Percentiles rank a stretch among this genome's conserved stretches.
Conservation (phyloP, 495 filamentous ascomycete species). For the Melanomma pulvis-pyrius region DNA sequence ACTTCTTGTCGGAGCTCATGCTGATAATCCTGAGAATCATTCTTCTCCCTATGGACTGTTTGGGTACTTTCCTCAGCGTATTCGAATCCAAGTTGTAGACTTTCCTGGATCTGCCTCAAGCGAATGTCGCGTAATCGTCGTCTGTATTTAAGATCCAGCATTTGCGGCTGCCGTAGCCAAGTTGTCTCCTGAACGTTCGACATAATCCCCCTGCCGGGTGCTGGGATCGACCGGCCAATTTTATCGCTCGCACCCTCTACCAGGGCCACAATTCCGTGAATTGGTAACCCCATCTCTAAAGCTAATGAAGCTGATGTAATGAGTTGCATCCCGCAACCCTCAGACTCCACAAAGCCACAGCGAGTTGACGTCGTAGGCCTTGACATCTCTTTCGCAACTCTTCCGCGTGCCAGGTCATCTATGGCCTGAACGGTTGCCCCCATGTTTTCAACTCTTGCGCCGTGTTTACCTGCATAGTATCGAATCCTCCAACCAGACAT, state of each 20-base stretch:
- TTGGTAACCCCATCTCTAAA: slow-evolving; percentile 38
- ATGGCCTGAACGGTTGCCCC: slow-evolving; percentile 34
- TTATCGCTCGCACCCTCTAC: slow-evolving; percentile 31
- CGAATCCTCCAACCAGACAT: slow-evolving; percentile 36
- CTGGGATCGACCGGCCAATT: slow-evolving; percentile 38
- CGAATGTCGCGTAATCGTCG: background rate
- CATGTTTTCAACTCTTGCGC: slow-evolving; percentile 36
- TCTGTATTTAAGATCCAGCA: background rate
- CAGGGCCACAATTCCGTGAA: slow-evolving; percentile 32
- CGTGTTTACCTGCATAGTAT: slow-evolving; percentile 33
- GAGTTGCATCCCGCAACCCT: slow-evolving; percentile 38
- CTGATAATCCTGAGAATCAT: background rate
- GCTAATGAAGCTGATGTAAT: slow-evolving; percentile 33
- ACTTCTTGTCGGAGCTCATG: background rate
- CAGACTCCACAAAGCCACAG: slow-evolving; percentile 37
- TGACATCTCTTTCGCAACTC: slow-evolving; percentile 36
- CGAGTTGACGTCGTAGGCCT: slow-evolving; percentile 32
- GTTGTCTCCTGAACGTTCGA: slow-evolving; percentile 26
- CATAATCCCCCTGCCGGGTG: slow-evolving; percentile 40
- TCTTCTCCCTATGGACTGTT: background rate
- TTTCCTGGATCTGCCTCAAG: background rate
- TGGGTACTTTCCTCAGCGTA: background rate
- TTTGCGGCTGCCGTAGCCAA: background rate
- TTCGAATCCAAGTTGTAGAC: background rate
- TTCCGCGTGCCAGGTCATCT: slow-evolving; percentile 26